Evolutionary conservation across 345 rosid genomes (phyloP), one percentile per base, ranked within the genome.

Genomic region (Mangifera indica): DNA sequence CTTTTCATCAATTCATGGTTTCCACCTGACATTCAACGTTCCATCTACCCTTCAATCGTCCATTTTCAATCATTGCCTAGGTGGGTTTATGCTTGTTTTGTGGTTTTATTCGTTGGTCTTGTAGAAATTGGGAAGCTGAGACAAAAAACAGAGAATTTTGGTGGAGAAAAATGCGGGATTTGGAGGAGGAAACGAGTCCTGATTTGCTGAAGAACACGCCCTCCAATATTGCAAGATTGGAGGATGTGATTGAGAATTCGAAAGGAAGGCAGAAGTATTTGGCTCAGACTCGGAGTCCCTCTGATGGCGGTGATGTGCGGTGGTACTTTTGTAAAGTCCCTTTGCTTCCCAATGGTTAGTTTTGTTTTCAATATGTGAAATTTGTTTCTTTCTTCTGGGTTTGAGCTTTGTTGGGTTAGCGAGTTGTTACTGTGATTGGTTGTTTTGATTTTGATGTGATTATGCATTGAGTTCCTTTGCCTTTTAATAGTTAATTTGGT

Each of bases 321-420:
- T 95, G 99, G 99, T 95, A 92, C 80, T 95, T 88, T 56, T 92
- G 90, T 66, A 86, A 91, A 80, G 86, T 86, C 69, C 94, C 97
- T 75, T 81, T 95, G 75, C 87, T 87, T 70, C 89, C 80, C 26
- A 79, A 85, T 26, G 99, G 99, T 96, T 58, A 71, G 89, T 66
- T 67, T 69, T 57, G 21, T 44, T 44, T 58, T 49, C n/a, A 1
- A 14, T 14, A 65, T 21, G 57, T 64, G 22, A 1, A 26, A 18
- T 7, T 56, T 34, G 0, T 32, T 4, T 34, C 10, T 15, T 61
- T 61, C 37, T 34, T 21, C 18, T 14, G 46, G 3, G 44, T 29
- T 61, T 32, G 18, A 15, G 46, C 10, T 32, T 34, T 34, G 20
- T n/a, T 61, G 45, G 46, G 53, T 48, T 46, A 15, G 15, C 13